phyloP scores from a whole-genome alignment of 306 rosid genomes.

The Prunus dulcis region DNA sequence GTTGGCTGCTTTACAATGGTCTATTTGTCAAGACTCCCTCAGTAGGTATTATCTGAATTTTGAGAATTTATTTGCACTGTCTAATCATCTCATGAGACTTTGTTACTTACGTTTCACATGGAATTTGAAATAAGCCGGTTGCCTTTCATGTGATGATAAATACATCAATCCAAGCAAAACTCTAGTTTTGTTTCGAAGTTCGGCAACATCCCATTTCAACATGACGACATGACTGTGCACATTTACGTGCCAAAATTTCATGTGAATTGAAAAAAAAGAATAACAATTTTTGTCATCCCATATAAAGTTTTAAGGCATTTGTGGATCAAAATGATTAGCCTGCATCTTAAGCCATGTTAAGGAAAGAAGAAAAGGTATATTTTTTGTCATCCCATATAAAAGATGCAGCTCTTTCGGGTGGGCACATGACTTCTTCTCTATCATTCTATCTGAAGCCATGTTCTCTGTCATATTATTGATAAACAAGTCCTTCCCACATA shows the following conservation, averaged over 20 bases:
- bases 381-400: too few species aligned
- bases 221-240: too few species aligned
- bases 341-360: background rate
- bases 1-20: slow-evolving; percentile 91
- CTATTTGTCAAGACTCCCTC: slow-evolving; percentile 88
- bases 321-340: background rate
- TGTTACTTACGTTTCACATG: background rate
- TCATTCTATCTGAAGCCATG: background rate
- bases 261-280: background rate
- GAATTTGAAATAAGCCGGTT: slow-evolving; percentile 3
- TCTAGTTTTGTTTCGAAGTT: too few species aligned
- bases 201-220: too few species aligned
- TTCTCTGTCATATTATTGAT: background rate
- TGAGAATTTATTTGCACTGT: background rate
- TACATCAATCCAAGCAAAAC: too few species aligned
- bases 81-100: background rate
- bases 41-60: slow-evolving; percentile 39
- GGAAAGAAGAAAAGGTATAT: background rate
- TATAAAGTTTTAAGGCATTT: background rate
- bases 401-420: background rate
- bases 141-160: background rate
- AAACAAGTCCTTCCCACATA: background rate
- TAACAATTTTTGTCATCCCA: background rate
- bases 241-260: too few species aligned
- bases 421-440: background rate